Evolutionary conservation across 306 rosid genomes (phyloP), one percentile per base, ranked within the genome.

Genomic region (Parietaria judaica): DNA sequence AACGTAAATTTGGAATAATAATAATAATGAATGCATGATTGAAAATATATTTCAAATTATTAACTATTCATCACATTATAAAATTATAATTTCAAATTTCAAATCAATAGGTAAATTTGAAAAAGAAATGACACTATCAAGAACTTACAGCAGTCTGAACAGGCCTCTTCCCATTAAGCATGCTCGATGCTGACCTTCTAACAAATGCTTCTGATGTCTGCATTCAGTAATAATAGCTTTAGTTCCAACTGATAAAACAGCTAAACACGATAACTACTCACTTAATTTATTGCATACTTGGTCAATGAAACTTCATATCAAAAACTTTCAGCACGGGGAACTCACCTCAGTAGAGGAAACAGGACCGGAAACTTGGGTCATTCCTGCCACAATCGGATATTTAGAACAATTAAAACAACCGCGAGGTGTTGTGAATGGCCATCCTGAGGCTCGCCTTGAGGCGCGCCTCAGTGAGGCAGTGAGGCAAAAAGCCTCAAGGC

Each of bases 151-250:
- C 94, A 74, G 83, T 74, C 74, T 81, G 95, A 59, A 77, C 89
- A 70, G 94, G 91, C 79, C 90, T 86, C 86, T 80, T 94, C 75
- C 99, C 97, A 79, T 94, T 88, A 61, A 94, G 95, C 99, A 94
- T 94, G 76, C 99, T 86, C 53, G 99, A 91, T 36, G 99, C 97
- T 31, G 99, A 86, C 79, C 68, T 86, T 69, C 80, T 83, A 64
- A 86, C 95, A 76, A 83, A 74, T 36, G 81, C 68, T 49, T 84
- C 95, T 13, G 95, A 76, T 51, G 71, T 54, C 99, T 94, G 84
- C 64, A 76, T 17, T 51, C 8, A 23, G 31, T 23, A 23, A 23
- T 23, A 23, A 23, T 23, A 23, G 31, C 31, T 23, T 23, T 23
- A 66, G 47, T n/a, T 41, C 55, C 51, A 52, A 46, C 55, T 14